Evolutionary conservation across 768 basidiomycete species (phyloP).

Genomic region (Tulasnella sp.): DNA sequence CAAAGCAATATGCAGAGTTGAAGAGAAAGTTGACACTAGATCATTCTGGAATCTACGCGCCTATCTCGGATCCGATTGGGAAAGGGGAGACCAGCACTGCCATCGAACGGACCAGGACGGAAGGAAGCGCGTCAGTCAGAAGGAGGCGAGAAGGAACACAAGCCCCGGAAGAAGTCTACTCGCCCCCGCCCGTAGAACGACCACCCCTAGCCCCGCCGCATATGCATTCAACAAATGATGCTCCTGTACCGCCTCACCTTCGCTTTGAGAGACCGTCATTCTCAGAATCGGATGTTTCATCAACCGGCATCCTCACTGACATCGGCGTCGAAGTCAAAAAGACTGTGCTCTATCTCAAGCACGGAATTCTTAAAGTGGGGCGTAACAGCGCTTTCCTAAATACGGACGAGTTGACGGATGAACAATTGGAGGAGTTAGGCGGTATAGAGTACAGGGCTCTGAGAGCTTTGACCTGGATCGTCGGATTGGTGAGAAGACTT

Average conservation of each 20-base stretch:
- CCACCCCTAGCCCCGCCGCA: conserved; percentile 7
- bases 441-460: conserved; percentile 90
- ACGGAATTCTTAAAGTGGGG: conserved; percentile 31
- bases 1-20: not conserved
- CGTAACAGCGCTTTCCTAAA: conserved; percentile 37
- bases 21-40: conserved; percentile 12
- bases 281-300: not conserved
- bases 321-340: not conserved
- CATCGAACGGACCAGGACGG: not conserved
- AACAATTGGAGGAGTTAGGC: conserved; percentile 86
- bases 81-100: not conserved
- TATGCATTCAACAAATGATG: not conserved
- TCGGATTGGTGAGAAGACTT: conserved; percentile 57
- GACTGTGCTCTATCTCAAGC: conserved; percentile 2
- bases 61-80: not conserved
- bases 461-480: conserved; percentile 75
- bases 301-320: not conserved
- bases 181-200: not conserved
- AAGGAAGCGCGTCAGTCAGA: not conserved
- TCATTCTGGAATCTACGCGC: not conserved
- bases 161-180: not conserved
- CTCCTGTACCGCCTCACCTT: not conserved
- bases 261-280: not conserved
- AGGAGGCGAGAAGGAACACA: not conserved
- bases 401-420: conserved; percentile 52